Evolutionary conservation across 2,329 filamentous ascomycete genomes (phyloP), one percentile per base, ranked within the genome.

Genomic region (Capronia americana): DNA sequence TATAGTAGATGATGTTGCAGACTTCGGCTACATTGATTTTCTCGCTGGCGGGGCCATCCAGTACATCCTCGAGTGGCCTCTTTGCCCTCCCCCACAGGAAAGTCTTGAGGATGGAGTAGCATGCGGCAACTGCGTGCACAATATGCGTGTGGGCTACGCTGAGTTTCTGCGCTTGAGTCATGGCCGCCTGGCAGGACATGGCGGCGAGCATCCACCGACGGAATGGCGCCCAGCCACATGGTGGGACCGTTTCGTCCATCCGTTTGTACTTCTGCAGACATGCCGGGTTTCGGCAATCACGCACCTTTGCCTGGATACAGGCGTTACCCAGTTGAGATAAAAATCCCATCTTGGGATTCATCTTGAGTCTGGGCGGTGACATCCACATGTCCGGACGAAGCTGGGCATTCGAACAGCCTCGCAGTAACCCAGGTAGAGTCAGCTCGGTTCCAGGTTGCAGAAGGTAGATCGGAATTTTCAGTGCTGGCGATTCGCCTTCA

Each of bases 371-470:
- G 44, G 44, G 44, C 44, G 44, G 44, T 23, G 44, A 48, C 44
- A 48, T n/a, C 44, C 44, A 48, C 44, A 48, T 48, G 44, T 48
- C 44, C 7, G 44, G 44, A 48, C 44, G 44, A 48, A 48, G 44
- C 14, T 48, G 44, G 8, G 44, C 44, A n/a, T 48, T 48, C 17
- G 44, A 48, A 48, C 44, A 48, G 17, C 44, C 44, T 23, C 44
- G 44, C 44, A 12, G 44, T 23, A 20, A 48, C n/a, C 44, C 44
- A 48, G 44, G 44, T 20, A 48, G 20, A n/a, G 44, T 48, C 44
- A 48, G 17, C 44, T 48, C 44, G 17, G 44, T 48, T 48, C 17
- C 44, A 23, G 44, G 23, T 48, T 48, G 44, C 44, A 48, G 17
- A 23, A 48, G 44, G 23, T 48, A 48, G 17, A 48, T 20, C 11